A percentile compares a stretch with the other conserved stretches of the same genome.
phyloP scores from a whole-genome alignment of 768 basidiomycete genomes.

The Suillus occidentalis region DNA sequence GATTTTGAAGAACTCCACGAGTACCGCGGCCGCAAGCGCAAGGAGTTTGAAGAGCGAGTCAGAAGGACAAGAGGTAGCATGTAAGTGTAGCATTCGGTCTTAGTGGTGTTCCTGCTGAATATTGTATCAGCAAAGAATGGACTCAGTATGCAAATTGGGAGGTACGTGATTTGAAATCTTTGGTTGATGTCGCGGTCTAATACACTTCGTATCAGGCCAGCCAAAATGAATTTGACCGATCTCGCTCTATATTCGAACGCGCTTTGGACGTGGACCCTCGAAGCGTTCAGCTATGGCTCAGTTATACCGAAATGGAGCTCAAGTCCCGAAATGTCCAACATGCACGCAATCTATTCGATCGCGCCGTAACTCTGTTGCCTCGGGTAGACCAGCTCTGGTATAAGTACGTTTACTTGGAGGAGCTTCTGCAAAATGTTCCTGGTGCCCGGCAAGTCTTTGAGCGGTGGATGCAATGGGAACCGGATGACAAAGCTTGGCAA shows the following conservation, averaged over 20 bases:
- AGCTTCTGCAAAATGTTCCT: constrained; percentile 92
- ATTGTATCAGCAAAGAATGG: constrained; percentile 71
- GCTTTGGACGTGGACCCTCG: constrained; percentile 94
- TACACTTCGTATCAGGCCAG: constrained; percentile 56
- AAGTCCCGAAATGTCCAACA: constrained; percentile 98
- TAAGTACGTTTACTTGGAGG: constrained; percentile 98
- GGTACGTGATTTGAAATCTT: constrained; percentile 36
- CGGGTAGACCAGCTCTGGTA: constrained; percentile 98
- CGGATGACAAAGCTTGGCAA: constrained; percentile 99
- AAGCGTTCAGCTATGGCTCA: constrained; percentile 88
- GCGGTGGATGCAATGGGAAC: constrained; percentile 99
- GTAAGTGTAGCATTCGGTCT: constrained; percentile 39
- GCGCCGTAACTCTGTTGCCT: constrained; percentile 94
- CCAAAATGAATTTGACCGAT: constrained; percentile 94
- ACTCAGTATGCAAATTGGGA: constrained; percentile 87
- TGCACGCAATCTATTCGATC: constrained; percentile 94
- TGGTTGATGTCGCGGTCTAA: constrained; percentile 13
- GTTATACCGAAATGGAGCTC: constrained; percentile 96
- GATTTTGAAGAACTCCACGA: constrained; percentile 92
- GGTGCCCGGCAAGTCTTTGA: constrained; percentile 98
- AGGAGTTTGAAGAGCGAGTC: constrained; percentile 91
- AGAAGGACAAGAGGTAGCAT: constrained; percentile 78
- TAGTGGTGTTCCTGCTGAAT: constrained; percentile 6
- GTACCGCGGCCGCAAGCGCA: constrained; percentile 88
- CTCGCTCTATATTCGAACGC: constrained; percentile 94